Evolutionary conservation across 1,139 yeast genomes (phyloP), one percentile per base, ranked within the genome.

Genomic region (Debaryomyces fabryi): DNA sequence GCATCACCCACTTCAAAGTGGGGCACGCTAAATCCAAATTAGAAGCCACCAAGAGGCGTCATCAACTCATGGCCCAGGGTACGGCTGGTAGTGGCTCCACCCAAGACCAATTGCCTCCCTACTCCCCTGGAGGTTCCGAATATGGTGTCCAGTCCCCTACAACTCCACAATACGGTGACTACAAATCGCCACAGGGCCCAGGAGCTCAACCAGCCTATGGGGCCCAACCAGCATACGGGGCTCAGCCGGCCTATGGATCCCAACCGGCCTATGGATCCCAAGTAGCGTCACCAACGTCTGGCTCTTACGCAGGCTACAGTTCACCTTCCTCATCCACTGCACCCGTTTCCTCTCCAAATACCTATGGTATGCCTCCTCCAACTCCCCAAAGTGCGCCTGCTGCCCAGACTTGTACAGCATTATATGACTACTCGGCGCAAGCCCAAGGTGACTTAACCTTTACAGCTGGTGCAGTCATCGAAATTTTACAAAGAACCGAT

Each of bases 381-480:
- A 54, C 67, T 0, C 65, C 74, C 27, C 68, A 78, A 21, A 67
- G 78, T 9, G 65, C 78, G 2, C 65, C 74, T 5, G 73, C 72
- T 2, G 71, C 64, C 2, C 84, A 81, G 58, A 80, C 85, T 0
- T 86, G 91, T 58, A 86, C 91, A 13, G 91, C 95, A 0, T 64
- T 87, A 44, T 87, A 87, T 59, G 93, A 86, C 57, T 87, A 86
- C 65, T 69, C 86, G 9, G 93, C 93, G 0, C 95, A 86, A 67
- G 95, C 97, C 0, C 88, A 82, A 45, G 98, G 98, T 13, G 99
- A 93, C 63, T 78, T 93, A 62, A 71, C 87, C 15, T 88, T 93
- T 71, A 80, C 85, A 34, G 96, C 96, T 0, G 98, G 98, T 18
- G 89, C 93, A 7, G 79, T 83, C 33, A 91, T 93, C 58, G 91